Conservation (phyloP, 1,284 basidiomycete genomes). For the Puccinia sorghi region DNA sequence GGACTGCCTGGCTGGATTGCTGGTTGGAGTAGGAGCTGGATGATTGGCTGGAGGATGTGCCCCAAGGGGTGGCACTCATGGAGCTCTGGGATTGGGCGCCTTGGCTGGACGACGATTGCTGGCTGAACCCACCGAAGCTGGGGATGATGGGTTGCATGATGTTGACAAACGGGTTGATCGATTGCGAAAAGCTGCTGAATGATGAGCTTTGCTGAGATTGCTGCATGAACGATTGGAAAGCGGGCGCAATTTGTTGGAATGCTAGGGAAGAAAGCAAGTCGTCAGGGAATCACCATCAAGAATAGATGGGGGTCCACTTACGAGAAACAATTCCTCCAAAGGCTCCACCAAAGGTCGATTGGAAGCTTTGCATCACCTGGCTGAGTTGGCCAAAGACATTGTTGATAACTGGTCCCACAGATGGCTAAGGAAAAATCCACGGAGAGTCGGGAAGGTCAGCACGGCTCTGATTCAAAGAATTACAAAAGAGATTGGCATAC, state of each 20-base stretch:
- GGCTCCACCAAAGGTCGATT: not conserved
- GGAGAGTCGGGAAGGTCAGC: too few relatives aligned
- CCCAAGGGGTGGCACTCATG: not conserved
- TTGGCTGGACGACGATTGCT: not conserved
- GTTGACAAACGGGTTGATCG: too few relatives aligned
- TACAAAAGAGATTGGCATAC: not conserved
- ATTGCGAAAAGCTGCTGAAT: too few relatives aligned
- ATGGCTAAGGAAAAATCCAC: not conserved
- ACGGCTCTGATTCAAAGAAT: too few relatives aligned
- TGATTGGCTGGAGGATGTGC: not conserved
- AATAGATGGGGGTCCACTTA: not conserved
- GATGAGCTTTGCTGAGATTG: too few relatives aligned
- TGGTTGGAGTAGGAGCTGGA: not conserved
- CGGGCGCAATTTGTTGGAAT: not conserved
- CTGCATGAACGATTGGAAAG: too few relatives aligned
- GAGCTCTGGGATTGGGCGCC: not conserved
- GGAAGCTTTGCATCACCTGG: conserved; percentile 7
- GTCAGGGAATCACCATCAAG: not conserved
- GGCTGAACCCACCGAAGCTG: not conserved
- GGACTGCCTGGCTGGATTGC: not conserved
- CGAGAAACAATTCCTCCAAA: not conserved
- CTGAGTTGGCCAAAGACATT: not conserved
- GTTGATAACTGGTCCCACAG: not conserved
- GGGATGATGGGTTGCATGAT: too few relatives aligned
- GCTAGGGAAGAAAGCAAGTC: too few relatives aligned